These are phyloP conservation scores for Neophaeococcomyces aloes DNA, from an alignment of 2,329 filamentous ascomycete genomes.

Conservation along the genomic window DNA sequence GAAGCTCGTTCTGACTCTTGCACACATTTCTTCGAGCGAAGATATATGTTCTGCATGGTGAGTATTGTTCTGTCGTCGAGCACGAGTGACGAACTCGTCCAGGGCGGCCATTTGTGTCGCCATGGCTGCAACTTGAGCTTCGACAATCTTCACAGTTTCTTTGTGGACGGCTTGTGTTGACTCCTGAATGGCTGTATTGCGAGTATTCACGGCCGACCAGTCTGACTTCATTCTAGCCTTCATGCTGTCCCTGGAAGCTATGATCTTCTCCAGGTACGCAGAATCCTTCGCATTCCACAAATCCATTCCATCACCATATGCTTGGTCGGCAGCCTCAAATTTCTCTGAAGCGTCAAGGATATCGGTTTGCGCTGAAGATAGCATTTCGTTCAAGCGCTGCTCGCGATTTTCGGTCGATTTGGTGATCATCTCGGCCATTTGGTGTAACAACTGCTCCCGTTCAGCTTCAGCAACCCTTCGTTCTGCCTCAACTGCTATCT, in stretches of 20 bases:
- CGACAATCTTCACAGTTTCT: slow-evolving; percentile 80
- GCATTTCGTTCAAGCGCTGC: slow-evolving; percentile 53
- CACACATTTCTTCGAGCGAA: slow-evolving; percentile 56
- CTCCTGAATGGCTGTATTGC: slow-evolving; percentile 71
- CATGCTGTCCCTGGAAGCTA: slow-evolving; percentile 62
- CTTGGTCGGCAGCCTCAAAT: slow-evolving; percentile 54
- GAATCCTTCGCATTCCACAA: slow-evolving; percentile 61
- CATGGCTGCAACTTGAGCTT: slow-evolving; percentile 78
- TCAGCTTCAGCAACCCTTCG: slow-evolving; percentile 61
- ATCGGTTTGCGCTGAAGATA: slow-evolving; percentile 53
- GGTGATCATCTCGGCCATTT: slow-evolving; percentile 68
- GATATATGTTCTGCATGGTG: slow-evolving; percentile 61
- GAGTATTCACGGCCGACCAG: slow-evolving; percentile 66
- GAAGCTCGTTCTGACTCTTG: slow-evolving; percentile 7
- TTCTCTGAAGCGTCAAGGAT: slow-evolving; percentile 53
- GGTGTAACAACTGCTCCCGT: slow-evolving; percentile 59
- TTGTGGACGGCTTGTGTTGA: slow-evolving; percentile 81
- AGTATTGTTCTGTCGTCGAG: slow-evolving; percentile 65
- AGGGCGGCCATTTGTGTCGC: slow-evolving; percentile 79
- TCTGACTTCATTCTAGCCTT: slow-evolving; percentile 77
- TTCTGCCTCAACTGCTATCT: slow-evolving; percentile 65
- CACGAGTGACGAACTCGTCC: slow-evolving; percentile 79
- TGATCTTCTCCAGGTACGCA: slow-evolving; percentile 58
- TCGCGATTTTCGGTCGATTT: slow-evolving; percentile 65
- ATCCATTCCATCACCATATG: slow-evolving; percentile 63